Evolutionary conservation across 2,329 filamentous ascomycete genomes (phyloP), one percentile per base, ranked within the genome.

Genomic region (Pseudogymnoascus sp.): DNA sequence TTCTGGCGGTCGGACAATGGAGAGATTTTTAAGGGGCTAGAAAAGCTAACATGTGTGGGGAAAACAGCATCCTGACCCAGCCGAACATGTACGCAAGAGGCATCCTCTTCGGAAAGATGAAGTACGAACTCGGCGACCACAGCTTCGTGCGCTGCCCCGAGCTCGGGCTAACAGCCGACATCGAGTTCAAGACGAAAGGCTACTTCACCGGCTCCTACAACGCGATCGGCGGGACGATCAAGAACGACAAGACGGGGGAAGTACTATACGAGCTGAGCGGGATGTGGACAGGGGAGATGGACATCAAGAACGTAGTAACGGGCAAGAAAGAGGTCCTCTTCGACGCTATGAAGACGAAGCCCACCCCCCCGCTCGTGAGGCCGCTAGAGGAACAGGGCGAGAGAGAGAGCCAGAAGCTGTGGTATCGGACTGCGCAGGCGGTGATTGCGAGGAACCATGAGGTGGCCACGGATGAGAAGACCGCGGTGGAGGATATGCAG

Each of bases 21-120:
- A n/a, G 59, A n/a, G 6, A 38, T 37, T 16, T 35, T 10, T 10
- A 42, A 59, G 16, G 28, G 61, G 25, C 33, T 18, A 50, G n/a
- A 28, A 7, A 47, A 33, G 64, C 63, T 69, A 95, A 53, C 25
- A 31, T 11, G 8, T 5, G 21, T 23, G 25, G 8, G 6, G 1
- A 18, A 12, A 53, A 53, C 10, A 53, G 91, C 76, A 90, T 95
- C 71, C 77, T 97, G 61, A 97, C 94, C 4, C 94, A 99, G 73
- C 94, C 94, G 16, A 99, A 99, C 78, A 99, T 99, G 92, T 99
- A 99, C 75, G 94, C 93, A 21, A 85, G 94, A 66, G 93, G 94
- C 37, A 97, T 99, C 65, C 80, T 99, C 7, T 97, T 99, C 71
- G 94, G 94, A 59, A 97, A 97, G 76, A 97, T 99, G 94, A 97